These are phyloP conservation scores for Plenodomus lindquistii DNA, from an alignment of 2,329 filamentous ascomycete species.

Conservation along the genomic window DNA sequence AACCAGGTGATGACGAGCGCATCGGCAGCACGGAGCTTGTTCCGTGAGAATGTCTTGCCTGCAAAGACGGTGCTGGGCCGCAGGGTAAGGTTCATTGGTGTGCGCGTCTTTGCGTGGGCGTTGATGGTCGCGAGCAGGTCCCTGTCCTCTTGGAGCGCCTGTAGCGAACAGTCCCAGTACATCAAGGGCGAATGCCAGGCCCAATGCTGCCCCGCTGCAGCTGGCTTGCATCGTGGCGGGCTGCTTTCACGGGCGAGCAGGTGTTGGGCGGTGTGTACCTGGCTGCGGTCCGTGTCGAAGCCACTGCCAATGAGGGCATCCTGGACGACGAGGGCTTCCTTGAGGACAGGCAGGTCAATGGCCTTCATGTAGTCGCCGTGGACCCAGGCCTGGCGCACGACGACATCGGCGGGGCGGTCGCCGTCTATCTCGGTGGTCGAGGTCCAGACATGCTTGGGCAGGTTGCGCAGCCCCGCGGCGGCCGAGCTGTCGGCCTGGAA, in stretches of 20 bases:
- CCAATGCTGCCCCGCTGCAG: slow-evolving; percentile 66
- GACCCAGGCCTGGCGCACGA: slow-evolving; percentile 81
- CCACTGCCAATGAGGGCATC: slow-evolving; percentile 64
- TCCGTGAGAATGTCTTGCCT: slow-evolving; percentile 74
- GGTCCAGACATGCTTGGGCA: slow-evolving; percentile 82
- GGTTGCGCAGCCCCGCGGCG: slow-evolving; percentile 70
- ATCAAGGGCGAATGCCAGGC: slow-evolving; percentile 82
- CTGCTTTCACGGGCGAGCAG: slow-evolving; percentile 14
- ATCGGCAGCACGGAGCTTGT: slow-evolving; percentile 70
- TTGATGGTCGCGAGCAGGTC: slow-evolving; percentile 74
- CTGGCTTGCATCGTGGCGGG: slow-evolving; percentile 18
- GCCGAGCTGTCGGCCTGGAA: slow-evolving; percentile 75
- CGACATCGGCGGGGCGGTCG: slow-evolving; percentile 64
- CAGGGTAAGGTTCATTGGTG: slow-evolving; percentile 72
- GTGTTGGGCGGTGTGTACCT: slow-evolving; percentile 2
- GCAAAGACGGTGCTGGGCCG: slow-evolving; percentile 80
- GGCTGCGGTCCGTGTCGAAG: slow-evolving; percentile 18
- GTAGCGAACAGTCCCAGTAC: slow-evolving; percentile 73
- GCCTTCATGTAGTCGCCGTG: slow-evolving; percentile 81
- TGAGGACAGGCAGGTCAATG: slow-evolving; percentile 66
- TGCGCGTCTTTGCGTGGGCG: slow-evolving; percentile 61
- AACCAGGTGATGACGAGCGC: slow-evolving; percentile 78
- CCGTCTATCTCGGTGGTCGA: slow-evolving; percentile 67
- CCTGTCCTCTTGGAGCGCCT: slow-evolving; percentile 61
- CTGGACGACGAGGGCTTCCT: slow-evolving; percentile 70